Evolutionary conservation across 2,329 filamentous ascomycete species (phyloP), one percentile per base, ranked within the genome.

Genomic region (Colletotrichum magnum): DNA sequence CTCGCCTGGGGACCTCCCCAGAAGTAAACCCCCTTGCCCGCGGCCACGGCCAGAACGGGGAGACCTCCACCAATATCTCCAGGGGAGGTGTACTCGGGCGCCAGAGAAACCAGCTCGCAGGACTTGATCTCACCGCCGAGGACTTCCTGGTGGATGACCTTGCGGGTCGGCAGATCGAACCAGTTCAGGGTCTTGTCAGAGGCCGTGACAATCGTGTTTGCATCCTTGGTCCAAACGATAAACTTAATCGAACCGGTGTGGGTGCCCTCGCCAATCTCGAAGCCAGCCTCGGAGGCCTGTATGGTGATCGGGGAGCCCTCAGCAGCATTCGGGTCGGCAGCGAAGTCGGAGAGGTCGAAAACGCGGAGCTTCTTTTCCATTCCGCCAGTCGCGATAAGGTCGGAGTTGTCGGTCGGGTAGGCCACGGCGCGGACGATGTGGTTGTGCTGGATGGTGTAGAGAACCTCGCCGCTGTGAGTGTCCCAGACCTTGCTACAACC

Each of bases 351-450:
- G 16, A 99, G 85, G 75, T 98, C 95, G 77, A 96, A 99, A 72
- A 99, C 92, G 61, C 95, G 93, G 60, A 99, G 88, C 81, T 96
- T 98, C 87, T 98, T 98, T 83, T 99, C 96, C 84, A 93, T 93
- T 28, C 96, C 96, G 41, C 95, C 96, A 0, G 96, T 98, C 6
- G 95, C 96, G 32, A 99, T 86, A 64, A 97, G 91, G n/a, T 93
- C 92, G 24, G 90, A 91, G 62, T 91, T 89, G 74, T 95, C 92
- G 51, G 93, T 90, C 2, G 94, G 93, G 75, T 98, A 98, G 12
- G 96, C 94, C 71, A 98, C 90, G 47, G 95, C 93, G 72, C 96
- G 94, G 70, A 98, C 96, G 73, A 99, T 98, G 80, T 99, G 96
- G 72, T 94, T 90, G 80, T 99, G 96, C 77, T 95, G 91, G 43